Evolutionary conservation across 2,329 filamentous ascomycete genomes (phyloP), one percentile per base, ranked within the genome.

Genomic region (Stenocarpella maydis): DNA sequence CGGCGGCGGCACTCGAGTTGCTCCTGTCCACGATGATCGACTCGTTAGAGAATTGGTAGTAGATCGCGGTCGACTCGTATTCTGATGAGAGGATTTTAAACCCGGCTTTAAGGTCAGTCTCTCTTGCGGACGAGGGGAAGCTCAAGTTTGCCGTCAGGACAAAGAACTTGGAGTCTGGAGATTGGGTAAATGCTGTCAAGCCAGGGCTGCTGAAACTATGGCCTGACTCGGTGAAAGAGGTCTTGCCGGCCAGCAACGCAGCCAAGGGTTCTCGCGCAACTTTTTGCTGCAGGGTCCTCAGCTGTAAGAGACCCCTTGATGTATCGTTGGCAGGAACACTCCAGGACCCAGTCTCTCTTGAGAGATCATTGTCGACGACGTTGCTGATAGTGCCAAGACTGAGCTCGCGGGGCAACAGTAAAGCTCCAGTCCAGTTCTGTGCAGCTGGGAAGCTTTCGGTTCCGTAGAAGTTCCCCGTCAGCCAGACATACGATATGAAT

Each of bases 21-120:
- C 75, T 78, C 5, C 81, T 79, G 64, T 83, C 81, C 24, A 83
- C 74, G 41, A 82, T 75, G 50, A 83, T 70, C 24, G 78, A 79
- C 72, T 83, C 82, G 72, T 83, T 82, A 3, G 78, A 80, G 72
- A 83, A 82, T 60, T 83, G 80, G 72, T 83, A 83, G 73, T 82
- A 82, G 47, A 83, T 79, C 14, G 75, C 78, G 5, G 82, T 83
- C 14, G 76, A 77, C 72, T 83, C 82, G 28, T 79, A 72, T 3
- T 79, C 73, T 6, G 80, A 82, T 1, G 79, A 77, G 3, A 83
- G 72, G 50, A 83, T 81, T 58, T 79, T 77, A 69, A 83, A 80
- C 17, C 82, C 82, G 21, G 79, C 80, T 70, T 78, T 79, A 4
- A 82, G 72, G 24, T 78, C 72, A 1, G 74, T 74, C n/a, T 69